A percentile compares a stretch with the other conserved stretches of the same genome.
Evolutionary conservation across 192 early-diverging fungal genomes (phyloP).

Genomic region (Backusella parvicylindrica): DNA sequence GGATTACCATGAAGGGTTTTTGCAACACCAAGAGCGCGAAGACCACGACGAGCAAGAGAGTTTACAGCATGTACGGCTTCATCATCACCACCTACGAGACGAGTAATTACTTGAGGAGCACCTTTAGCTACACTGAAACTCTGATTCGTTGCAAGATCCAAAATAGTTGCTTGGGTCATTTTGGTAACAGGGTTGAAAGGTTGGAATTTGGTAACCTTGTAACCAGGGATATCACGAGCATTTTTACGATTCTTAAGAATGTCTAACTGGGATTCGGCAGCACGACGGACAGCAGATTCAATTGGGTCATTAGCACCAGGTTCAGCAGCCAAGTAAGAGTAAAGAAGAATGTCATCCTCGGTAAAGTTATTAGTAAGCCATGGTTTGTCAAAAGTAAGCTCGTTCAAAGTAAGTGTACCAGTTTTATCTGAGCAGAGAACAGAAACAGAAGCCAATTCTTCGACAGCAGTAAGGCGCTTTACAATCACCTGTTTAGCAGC

Average conservation of each 20-base stretch:
- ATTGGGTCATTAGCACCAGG: conserved; percentile 90
- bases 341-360: conserved; percentile 77
- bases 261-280: conserved; percentile 71
- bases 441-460: conserved; percentile 91
- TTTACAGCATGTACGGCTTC: conserved; percentile 73
- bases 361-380: conserved; percentile 63
- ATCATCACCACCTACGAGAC: conserved; percentile 66
- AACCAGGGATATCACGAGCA: conserved; percentile 72
- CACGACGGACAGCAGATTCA: conserved; percentile 83
- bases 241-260: conserved; percentile 55
- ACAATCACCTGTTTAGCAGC: conserved; percentile 93
- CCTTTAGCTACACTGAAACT: conserved; percentile 80
- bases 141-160: conserved; percentile 73
- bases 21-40: conserved; percentile 94
- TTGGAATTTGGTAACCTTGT: conserved; percentile 85
- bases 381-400: conserved; percentile 90
- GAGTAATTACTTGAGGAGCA: conserved; percentile 82
- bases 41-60: conserved; percentile 70
- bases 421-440: conserved; percentile 87
- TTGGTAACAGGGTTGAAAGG: conserved; percentile 94
- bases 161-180: conserved; percentile 87
- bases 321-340: conserved; percentile 83
- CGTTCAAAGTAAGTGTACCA: conserved; percentile 90
- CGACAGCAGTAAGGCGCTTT: conserved; percentile 92
- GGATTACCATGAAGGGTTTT: conserved; percentile 62